Percentiles rank a stretch among this genome's conserved stretches.
These are phyloP conservation scores for Panellus pusillus DNA, from an alignment of 768 basidiomycete species.

Conservation along the genomic window DNA sequence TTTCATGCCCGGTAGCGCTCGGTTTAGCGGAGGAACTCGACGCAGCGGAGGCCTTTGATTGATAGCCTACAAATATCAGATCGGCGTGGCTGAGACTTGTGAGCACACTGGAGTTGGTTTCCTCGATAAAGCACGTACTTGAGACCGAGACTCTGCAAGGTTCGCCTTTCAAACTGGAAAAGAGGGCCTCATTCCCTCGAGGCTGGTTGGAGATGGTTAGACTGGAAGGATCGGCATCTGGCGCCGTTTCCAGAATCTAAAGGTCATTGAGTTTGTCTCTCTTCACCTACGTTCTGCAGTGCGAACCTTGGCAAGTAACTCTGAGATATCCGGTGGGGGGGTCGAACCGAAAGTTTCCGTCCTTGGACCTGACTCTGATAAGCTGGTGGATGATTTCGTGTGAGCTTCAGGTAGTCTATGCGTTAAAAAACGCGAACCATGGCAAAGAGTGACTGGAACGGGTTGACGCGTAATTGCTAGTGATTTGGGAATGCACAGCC, in stretches of 20 bases:
- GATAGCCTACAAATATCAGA: slow-evolving; percentile 83
- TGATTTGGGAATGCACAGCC: slow-evolving; percentile 1
- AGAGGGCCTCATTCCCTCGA: slow-evolving; percentile 74
- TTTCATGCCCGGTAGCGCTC: slow-evolving; percentile 31
- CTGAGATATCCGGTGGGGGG: slow-evolving; percentile 71
- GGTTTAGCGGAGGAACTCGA: slow-evolving; percentile 33
- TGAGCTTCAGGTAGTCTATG: background rate
- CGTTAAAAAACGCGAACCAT: slow-evolving; percentile 18
- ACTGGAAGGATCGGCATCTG: slow-evolving; percentile 65
- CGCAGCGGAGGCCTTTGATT: slow-evolving; percentile 38
- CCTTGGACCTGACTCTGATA: slow-evolving; percentile 85
- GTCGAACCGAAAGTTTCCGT: slow-evolving; percentile 92
- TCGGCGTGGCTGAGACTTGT: slow-evolving; percentile 77
- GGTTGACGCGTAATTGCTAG: slow-evolving; percentile 12
- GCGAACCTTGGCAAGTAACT: slow-evolving; percentile 71
- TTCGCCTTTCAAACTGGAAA: slow-evolving; percentile 64
- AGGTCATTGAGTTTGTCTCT: background rate
- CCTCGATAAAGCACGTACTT: slow-evolving; percentile 51
- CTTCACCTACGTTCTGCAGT: slow-evolving; percentile 1
- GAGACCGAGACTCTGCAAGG: slow-evolving; percentile 71
- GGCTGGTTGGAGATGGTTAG: slow-evolving; percentile 91
- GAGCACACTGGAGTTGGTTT: no score
- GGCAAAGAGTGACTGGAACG: background rate
- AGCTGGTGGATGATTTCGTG: slow-evolving; percentile 48
- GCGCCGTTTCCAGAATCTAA: slow-evolving; percentile 77